phyloP scores from a whole-genome alignment of 208 protist species.

The Trypanosoma platydactyli region DNA sequence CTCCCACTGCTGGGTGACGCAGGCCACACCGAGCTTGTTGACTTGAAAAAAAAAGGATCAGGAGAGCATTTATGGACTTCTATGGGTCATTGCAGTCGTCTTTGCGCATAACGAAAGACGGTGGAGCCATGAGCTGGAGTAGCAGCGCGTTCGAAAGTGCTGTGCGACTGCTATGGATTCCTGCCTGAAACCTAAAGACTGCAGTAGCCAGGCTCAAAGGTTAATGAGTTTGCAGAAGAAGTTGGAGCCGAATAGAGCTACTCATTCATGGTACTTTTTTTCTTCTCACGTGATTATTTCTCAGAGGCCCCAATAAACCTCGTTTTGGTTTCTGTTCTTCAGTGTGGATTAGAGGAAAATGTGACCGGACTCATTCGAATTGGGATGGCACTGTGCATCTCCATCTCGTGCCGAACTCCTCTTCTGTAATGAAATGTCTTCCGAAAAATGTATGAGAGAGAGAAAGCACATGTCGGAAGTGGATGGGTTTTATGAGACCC shows the following conservation, averaged over 20 bases:
- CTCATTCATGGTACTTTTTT: slow-evolving; percentile 89
- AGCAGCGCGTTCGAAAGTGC: slow-evolving; percentile 29
- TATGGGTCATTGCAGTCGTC: slow-evolving; percentile 71
- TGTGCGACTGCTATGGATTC: slow-evolving; percentile 93
- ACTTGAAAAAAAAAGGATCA: slow-evolving; percentile 38
- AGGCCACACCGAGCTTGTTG: slow-evolving; percentile 34
- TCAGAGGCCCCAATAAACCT: slow-evolving; percentile 87
- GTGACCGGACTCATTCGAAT: slow-evolving; percentile 53
- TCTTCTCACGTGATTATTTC: slow-evolving; percentile 79
- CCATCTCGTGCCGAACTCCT: slow-evolving; percentile 76
- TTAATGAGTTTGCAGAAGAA: slow-evolving; percentile 29
- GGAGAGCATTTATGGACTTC: slow-evolving; percentile 34
- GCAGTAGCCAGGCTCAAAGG: slow-evolving; percentile 64
- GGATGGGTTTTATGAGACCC: slow-evolving; percentile 67
- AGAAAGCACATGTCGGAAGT: slow-evolving; percentile 36
- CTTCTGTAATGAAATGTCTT: slow-evolving; percentile 28
- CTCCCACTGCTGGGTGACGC: slow-evolving; percentile 59
- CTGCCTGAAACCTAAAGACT: slow-evolving; percentile 65
- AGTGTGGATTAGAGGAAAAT: slow-evolving; percentile 40
- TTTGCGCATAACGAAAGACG: slow-evolving; percentile 87
- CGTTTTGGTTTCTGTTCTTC: slow-evolving; percentile 75
- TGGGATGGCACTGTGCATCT: slow-evolving; percentile 57
- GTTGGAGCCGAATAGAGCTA: slow-evolving; percentile 44
- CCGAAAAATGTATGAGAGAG: slow-evolving; percentile 33
- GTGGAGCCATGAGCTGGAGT: slow-evolving; percentile 39